Percentiles rank a stretch among this genome's conserved stretches.
These are phyloP conservation scores for Phytophthora uliginosa DNA, from an alignment of 352 stramenopile species.

Conservation along the genomic window DNA sequence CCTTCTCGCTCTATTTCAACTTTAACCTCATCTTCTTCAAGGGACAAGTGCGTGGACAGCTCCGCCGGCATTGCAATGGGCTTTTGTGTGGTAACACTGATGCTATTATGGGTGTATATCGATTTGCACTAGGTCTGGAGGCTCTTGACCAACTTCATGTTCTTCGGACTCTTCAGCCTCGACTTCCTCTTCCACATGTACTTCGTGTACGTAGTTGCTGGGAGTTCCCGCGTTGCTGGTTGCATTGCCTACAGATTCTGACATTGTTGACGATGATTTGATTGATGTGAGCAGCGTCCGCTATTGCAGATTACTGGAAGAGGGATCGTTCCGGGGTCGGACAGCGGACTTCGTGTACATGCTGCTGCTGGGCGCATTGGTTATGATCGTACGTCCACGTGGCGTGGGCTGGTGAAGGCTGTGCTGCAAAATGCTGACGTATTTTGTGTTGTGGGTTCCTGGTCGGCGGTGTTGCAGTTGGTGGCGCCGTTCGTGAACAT, in stretches of 20 bases:
- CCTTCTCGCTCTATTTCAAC: slow-evolving; percentile 97
- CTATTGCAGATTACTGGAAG: slow-evolving; percentile 98
- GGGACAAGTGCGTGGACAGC: slow-evolving; percentile 86
- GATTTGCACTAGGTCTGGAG: slow-evolving; percentile 89
- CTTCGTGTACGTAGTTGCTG: slow-evolving; percentile 93
- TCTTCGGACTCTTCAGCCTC: slow-evolving; percentile 99
- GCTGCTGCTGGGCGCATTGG: slow-evolving; percentile 95
- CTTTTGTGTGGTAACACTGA: neutral
- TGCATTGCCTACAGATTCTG: slow-evolving; percentile 4
- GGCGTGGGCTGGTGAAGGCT: neutral
- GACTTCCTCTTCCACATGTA: slow-evolving; percentile 99
- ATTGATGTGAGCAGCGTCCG: slow-evolving; percentile 66
- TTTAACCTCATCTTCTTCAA: slow-evolving; percentile 98
- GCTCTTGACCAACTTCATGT: slow-evolving; percentile 98
- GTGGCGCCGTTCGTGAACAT: slow-evolving; percentile 97
- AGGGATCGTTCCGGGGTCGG: slow-evolving; percentile 98
- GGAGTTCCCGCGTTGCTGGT: neutral
- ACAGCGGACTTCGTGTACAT: slow-evolving; percentile 99
- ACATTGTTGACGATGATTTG: neutral
- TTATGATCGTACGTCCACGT: slow-evolving; percentile 92
- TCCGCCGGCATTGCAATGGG: neutral
- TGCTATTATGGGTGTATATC: neutral
- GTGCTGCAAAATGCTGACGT: neutral
- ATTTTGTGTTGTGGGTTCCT: neutral
- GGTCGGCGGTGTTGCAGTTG: slow-evolving; percentile 51